Conservation (phyloP, 208 protist genomes). For the Wallacemonas rigidus region DNA sequence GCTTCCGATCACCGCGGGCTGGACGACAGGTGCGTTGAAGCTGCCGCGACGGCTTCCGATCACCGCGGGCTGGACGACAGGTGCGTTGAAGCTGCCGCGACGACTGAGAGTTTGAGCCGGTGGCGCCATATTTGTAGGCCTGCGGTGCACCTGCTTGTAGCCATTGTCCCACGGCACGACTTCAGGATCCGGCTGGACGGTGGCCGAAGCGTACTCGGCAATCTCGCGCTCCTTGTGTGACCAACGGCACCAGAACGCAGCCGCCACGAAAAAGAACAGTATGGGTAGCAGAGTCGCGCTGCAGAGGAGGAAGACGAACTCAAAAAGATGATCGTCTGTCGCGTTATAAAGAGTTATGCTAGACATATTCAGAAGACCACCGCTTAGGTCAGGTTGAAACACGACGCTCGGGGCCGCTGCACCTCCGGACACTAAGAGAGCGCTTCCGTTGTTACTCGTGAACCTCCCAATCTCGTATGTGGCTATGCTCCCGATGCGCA, state of each 20-base stretch:
- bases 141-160: background rate
- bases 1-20: background rate
- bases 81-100: background rate
- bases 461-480: background rate
- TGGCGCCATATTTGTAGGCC: too few species aligned
- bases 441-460: constrained; percentile 9
- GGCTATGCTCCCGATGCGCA: too few species aligned
- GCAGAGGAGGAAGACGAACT: constrained; percentile 7
- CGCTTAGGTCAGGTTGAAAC: background rate
- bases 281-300: background rate
- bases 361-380: background rate
- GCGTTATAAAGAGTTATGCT: background rate
- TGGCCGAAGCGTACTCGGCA: background rate
- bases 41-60: background rate
- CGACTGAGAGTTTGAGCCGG: too few species aligned
- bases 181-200: background rate
- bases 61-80: too few species aligned
- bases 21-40: background rate
- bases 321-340: constrained; percentile 6
- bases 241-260: constrained; percentile 5
- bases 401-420: background rate
- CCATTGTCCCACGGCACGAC: background rate
- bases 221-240: constrained; percentile 6
- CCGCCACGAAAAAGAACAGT: constrained; percentile 9
- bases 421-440: background rate